Conservation (phyloP, 768 basidiomycete species). For the Steccherinum ochraceum region DNA sequence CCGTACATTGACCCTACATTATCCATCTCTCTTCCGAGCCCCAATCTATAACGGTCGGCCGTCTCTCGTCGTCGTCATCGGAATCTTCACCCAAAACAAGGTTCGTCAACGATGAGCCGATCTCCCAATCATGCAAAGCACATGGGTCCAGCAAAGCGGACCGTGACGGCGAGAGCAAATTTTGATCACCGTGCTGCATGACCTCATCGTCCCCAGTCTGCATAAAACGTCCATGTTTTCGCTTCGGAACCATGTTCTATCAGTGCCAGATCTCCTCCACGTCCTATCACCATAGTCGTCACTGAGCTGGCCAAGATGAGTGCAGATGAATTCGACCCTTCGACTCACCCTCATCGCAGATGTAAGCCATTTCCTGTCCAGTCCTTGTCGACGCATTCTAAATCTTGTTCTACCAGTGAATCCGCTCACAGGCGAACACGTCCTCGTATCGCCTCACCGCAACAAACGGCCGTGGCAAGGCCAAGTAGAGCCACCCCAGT, state of each 20-base stretch:
- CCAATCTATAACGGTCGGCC: too few species aligned
- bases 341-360: slow-evolving; percentile 63
- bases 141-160: background rate
- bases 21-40: too few species aligned
- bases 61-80: too few species aligned
- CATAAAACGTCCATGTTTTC: background rate
- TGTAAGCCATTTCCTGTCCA: slow-evolving; percentile 34
- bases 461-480: slow-evolving; percentile 90
- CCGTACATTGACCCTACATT: too few species aligned
- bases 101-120: too few species aligned
- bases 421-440: slow-evolving; percentile 67
- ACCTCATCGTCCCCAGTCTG: too few species aligned
- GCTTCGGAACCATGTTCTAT: background rate
- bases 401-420: slow-evolving; percentile 46
- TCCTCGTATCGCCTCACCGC: slow-evolving; percentile 87
- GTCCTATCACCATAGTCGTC: background rate
- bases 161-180: too few species aligned
- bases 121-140: background rate
- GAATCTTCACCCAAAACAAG: too few species aligned
- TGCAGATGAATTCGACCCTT: slow-evolving; percentile 45
- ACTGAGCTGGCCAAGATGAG: slow-evolving; percentile 11
- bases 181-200: background rate
- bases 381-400: background rate
- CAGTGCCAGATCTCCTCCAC: background rate
- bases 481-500: slow-evolving; percentile 65